Evolutionary conservation across 192 early-diverging fungal species (phyloP), one percentile per base, ranked within the genome.

Genomic region (Backusella luteola): DNA sequence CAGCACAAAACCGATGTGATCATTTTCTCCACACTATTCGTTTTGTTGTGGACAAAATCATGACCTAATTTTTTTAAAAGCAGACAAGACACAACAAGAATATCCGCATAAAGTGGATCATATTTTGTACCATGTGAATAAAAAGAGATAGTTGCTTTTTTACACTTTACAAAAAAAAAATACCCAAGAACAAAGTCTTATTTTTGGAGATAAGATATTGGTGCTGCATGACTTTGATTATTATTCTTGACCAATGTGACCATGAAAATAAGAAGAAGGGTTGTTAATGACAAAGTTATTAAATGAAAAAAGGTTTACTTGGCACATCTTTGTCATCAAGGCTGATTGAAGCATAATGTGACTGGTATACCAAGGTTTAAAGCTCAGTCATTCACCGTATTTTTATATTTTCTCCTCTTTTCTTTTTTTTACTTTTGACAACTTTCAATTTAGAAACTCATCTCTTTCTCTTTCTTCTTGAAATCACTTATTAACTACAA

Each of bases 371-470:
- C 1, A 26, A 4, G 11, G 21, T 63, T 63, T 63, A 63, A 63
- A 63, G 11, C 56, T 63, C 56, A 63, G 56, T 63, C 11, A 8
- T 11, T 9, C 32, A 32, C 32, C 32, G 32, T 32, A 32, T 32
- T 12, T 59, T 59, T 59, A n/a, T 59, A 14, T 59, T 59, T 59
- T 29, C 8, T 29, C 23, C 8, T 4, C 7, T 59, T 23, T 59
- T 26, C 11, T 56, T 21, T 63, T 59, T 63, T 63, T 63, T 63
- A 63, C 21, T 29, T 59, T 63, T 63, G 23, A 63, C 56, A 63
- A 63, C 56, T 63, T 63, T 63, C 56, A 29, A 63, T 63, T 63
- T 29, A 29, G 56, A 59, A 59, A 59, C 56, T 59, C 56, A 59
- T 59, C 56, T 59, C 11, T 59, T 38, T 17, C 7, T 59, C 23